Evolutionary conservation across 2,329 filamentous ascomycete genomes (phyloP).

Genomic region (Triangularia setosa): DNA sequence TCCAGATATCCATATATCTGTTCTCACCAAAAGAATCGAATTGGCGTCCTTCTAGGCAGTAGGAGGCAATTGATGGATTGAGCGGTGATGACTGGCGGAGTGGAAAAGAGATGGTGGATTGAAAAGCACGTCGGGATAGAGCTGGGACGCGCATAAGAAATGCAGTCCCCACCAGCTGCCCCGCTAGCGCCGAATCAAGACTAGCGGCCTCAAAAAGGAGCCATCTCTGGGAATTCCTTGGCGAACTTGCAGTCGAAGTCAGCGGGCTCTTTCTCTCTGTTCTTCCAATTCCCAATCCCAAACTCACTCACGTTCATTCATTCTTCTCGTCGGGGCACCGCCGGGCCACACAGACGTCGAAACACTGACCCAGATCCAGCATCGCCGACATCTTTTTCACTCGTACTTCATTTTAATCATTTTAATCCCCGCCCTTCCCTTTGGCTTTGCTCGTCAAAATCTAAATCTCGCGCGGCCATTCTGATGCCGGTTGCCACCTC

Average conservation of each 20-base stretch:
- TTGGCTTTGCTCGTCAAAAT: neutral
- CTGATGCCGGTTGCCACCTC: constrained; percentile 86
- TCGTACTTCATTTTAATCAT: constrained; percentile 15
- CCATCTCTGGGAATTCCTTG: constrained; percentile 19
- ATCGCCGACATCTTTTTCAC: constrained; percentile 7
- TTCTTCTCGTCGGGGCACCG: constrained; percentile 8
- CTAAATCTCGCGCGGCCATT: constrained; percentile 34
- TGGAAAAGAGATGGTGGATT: neutral
- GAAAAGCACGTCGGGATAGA: neutral
- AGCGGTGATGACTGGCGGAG: neutral
- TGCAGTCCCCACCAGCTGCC: neutral
- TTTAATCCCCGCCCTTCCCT: constrained; percentile 13
- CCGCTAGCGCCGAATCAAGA: constrained; percentile 7
- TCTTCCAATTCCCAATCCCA: constrained; percentile 14
- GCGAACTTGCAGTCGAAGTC: constrained; percentile 16
- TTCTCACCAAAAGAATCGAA: neutral
- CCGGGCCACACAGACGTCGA: constrained; percentile 2
- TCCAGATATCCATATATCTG: neutral
- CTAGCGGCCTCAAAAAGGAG: constrained; percentile 15
- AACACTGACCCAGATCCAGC: neutral
- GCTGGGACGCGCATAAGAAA: neutral
- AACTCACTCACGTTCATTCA: constrained; percentile 23
- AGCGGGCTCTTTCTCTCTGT: constrained; percentile 13
- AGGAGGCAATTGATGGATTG: neutral
- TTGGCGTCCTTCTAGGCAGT: neutral